These are phyloP conservation scores for Arabidopsis hybrid DNA, from an alignment of 441 rosid genomes.

Conservation along the genomic window DNA sequence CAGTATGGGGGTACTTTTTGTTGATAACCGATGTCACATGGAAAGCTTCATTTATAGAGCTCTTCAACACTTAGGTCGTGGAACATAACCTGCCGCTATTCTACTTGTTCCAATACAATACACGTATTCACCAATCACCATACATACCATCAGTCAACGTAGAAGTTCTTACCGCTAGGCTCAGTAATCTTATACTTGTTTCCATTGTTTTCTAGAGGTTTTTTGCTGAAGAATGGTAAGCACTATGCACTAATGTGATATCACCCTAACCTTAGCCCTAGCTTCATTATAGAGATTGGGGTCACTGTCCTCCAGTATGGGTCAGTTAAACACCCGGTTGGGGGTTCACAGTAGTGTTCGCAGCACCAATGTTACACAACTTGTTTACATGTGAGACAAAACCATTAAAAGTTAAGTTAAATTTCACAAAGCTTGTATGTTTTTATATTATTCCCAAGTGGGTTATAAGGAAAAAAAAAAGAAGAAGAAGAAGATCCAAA, in stretches of 20 bases:
- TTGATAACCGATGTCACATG: neutral
- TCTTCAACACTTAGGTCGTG: neutral
- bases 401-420: too few species aligned
- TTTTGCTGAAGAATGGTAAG: neutral
- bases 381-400: too few species aligned
- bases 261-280: neutral
- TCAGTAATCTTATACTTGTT: neutral
- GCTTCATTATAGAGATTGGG: too few species aligned
- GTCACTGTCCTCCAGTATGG: too few species aligned
- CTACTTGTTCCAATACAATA: neutral
- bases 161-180: neutral
- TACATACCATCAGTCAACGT: neutral
- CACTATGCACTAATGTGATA: neutral
- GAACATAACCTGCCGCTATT: neutral
- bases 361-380: too few species aligned
- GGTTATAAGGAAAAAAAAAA: too few species aligned
- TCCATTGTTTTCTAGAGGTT: neutral
- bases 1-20: neutral
- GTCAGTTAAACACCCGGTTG: too few species aligned
- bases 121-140: neutral
- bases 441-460: too few species aligned
- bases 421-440: too few species aligned
- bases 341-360: too few species aligned
- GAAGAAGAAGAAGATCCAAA: too few species aligned
- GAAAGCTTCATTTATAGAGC: neutral